A percentile compares a stretch with the other conserved stretches of the same genome.
Evolutionary conservation across 2,329 filamentous ascomycete species (phyloP).

Genomic region (Botrytis paeoniae): DNA sequence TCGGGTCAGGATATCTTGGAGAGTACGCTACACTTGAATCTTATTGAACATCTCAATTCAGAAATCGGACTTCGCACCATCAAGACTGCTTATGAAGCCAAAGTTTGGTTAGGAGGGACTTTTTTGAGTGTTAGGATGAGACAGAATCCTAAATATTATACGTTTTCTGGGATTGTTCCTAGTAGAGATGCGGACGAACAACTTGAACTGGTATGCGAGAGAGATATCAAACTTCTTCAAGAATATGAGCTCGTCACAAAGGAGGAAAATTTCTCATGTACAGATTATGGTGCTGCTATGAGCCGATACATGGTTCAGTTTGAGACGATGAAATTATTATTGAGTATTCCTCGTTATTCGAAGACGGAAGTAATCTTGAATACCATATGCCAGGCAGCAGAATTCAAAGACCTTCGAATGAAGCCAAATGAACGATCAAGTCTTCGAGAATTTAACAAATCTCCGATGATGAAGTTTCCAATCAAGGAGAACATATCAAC

Average conservation of each 20-base stretch:
- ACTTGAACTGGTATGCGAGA: conserved; percentile 68
- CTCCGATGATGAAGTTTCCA: conserved; percentile 64
- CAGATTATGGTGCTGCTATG: conserved; percentile 76
- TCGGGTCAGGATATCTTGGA: conserved; percentile 72
- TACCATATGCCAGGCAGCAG: conserved; percentile 62
- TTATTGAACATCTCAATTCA: conserved; percentile 82
- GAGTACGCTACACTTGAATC: conserved; percentile 72
- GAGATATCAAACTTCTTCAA: conserved; percentile 63
- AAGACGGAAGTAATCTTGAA: conserved; percentile 66
- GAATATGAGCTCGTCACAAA: conserved; percentile 55
- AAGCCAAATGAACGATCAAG: conserved; percentile 65
- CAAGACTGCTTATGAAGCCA: conserved; percentile 60
- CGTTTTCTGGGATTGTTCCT: conserved; percentile 53
- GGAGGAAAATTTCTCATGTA: conserved; percentile 52
- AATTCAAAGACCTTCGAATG: conserved; percentile 71
- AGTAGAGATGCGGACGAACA: conserved; percentile 56
- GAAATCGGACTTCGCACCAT: conserved; percentile 77
- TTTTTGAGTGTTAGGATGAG: conserved; percentile 74
- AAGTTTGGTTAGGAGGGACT: conserved; percentile 71
- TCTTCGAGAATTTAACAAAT: conserved; percentile 71
- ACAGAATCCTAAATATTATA: conserved; percentile 69
- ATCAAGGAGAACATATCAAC: conserved; percentile 65
- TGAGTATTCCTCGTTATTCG: conserved; percentile 58
- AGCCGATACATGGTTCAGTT: conserved; percentile 78
- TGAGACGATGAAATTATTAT: conserved; percentile 71